These are phyloP conservation scores for Schoenoplectus tabernaemontani DNA, from an alignment of 202 grass and related monocot genomes.

Conservation along the genomic window DNA sequence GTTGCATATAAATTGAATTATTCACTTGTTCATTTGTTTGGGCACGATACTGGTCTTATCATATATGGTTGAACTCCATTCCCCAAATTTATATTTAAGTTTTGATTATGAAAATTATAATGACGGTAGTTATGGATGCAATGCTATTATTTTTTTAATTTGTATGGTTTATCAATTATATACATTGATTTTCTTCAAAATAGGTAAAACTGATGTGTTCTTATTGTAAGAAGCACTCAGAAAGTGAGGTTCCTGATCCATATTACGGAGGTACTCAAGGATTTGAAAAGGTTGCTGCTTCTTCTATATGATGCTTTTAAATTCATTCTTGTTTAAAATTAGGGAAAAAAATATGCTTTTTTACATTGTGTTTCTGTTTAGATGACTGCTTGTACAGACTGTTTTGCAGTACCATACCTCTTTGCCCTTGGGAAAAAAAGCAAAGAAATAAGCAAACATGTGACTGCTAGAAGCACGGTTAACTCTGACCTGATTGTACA, in stretches of 20 bases:
- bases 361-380: no score
- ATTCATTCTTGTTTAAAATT: no score
- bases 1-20: background rate
- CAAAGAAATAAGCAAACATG: background rate
- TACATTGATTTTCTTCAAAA: background rate
- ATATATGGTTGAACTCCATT: background rate
- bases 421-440: background rate
- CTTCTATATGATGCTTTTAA: background rate
- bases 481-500: background rate
- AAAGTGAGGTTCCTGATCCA: conserved; percentile 95
- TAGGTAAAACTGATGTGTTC: conserved; percentile 97
- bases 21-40: background rate
- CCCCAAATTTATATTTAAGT: background rate
- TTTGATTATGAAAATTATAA: background rate
- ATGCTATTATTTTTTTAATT: background rate
- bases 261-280: conserved; percentile 89
- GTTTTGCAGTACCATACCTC: background rate
- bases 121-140: background rate
- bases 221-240: conserved; percentile 71
- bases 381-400: no score
- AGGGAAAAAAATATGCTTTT: no score
- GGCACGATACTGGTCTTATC: background rate
- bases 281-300: conserved; percentile 67
- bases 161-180: background rate
- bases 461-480: background rate